Conservation (phyloP, 2,329 filamentous ascomycete genomes). For the Cladophialophora psammophila region DNA sequence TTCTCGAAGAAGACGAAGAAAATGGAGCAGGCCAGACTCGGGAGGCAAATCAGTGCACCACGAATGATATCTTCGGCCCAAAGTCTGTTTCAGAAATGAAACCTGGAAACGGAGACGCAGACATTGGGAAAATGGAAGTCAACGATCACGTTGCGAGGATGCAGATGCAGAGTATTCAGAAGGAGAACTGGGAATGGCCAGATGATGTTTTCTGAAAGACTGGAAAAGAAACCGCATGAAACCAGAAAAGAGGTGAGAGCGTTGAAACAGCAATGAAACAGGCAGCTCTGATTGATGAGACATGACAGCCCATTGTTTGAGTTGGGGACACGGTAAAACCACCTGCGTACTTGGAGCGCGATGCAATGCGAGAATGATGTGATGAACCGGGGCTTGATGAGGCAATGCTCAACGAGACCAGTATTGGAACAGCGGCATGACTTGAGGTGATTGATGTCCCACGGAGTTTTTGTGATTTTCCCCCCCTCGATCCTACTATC, state of each 20-base stretch:
- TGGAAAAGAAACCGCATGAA: neutral
- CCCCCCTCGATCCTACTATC: neutral
- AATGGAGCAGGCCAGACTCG: slow-evolving; percentile 16
- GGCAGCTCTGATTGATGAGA: neutral
- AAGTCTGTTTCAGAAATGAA: neutral
- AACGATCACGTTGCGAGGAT: slow-evolving; percentile 15
- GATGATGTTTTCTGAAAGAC: slow-evolving; percentile 39
- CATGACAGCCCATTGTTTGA: neutral
- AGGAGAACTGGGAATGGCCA: slow-evolving; percentile 40
- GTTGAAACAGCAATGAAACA: neutral
- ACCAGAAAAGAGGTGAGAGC: neutral
- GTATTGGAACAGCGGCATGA: neutral
- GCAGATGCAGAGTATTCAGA: slow-evolving; percentile 22
- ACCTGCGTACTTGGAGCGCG: neutral
- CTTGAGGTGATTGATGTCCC: neutral
- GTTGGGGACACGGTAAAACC: neutral
- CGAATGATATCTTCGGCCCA: slow-evolving; percentile 2
- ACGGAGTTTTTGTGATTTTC: neutral
- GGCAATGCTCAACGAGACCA: neutral
- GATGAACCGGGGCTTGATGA: neutral
- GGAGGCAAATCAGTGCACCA: slow-evolving; percentile 18
- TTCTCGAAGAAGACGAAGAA: slow-evolving; percentile 38
- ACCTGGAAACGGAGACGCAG: neutral
- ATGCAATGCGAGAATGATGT: slow-evolving; percentile 2
- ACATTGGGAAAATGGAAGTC: slow-evolving; percentile 19